phyloP scores from a whole-genome alignment of 805 yeast species.

The Pichia californica region DNA sequence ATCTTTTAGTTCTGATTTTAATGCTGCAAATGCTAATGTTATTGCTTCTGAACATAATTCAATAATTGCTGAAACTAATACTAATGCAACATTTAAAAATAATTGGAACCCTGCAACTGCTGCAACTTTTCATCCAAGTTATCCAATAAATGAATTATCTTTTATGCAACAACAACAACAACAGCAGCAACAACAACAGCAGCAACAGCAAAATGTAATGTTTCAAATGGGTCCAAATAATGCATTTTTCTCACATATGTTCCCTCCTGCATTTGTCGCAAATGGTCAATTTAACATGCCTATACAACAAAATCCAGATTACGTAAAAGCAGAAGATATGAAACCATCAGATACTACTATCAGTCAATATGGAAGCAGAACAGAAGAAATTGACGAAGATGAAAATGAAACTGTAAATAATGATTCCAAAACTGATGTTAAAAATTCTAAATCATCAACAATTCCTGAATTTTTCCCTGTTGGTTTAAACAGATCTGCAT shows the following conservation, averaged over 20 bases:
- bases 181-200: too few relatives aligned
- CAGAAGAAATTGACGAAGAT: constrained; percentile 3
- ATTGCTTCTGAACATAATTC: constrained; percentile 31
- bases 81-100: constrained; percentile 22
- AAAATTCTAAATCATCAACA: not conserved
- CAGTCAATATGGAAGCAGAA: constrained; percentile 8
- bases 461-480: constrained; percentile 17
- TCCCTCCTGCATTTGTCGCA: constrained; percentile 28
- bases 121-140: constrained; percentile 47
- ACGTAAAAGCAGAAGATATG: constrained; percentile 3
- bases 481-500: constrained; percentile 22
- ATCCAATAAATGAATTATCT: constrained; percentile 9
- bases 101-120: constrained; percentile 69
- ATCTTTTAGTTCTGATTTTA: constrained; percentile 25
- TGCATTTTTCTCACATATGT: constrained; percentile 29
- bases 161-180: constrained; percentile 13
- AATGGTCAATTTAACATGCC: constrained; percentile 8
- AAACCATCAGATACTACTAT: constrained; percentile 7
- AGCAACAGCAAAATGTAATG: too few relatives aligned
- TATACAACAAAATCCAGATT: not conserved
- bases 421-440: not conserved
- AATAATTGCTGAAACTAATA: constrained; percentile 23
- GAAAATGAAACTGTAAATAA: not conserved
- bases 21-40: constrained; percentile 7
- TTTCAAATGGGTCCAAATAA: constrained; percentile 29